Base-by-base conservation (phyloP, 768 basidiomycete genomes). In the Mycena latifolia region DNA sequence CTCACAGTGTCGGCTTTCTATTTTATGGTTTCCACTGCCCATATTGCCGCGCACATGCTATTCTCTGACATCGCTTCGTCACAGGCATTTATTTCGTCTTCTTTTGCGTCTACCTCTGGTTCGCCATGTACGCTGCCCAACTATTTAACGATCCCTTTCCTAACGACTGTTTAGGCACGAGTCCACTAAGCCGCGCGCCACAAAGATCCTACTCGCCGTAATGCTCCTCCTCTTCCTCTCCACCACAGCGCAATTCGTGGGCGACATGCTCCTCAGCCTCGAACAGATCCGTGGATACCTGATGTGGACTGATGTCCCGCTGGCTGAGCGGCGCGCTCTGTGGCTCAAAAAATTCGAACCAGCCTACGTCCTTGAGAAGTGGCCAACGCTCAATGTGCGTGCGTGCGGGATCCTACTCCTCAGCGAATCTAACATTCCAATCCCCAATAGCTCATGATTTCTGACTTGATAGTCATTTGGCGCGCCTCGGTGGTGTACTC, bases 391-490 rank as follows among this genome's bases (percentile, higher is more conserved):
- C 43, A 45, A 45, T 22, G 43, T 45, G n/a, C 43, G 43, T 45
- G 5, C 8, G 8, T 6, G 12, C n/a, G 18, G 43, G 4, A n/a
- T 45, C n/a, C 37, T 9, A 18, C 11, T 33, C 31, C 11, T 33
- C 31, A 5, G 20, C n/a, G 18, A 27, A 20, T 59, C 20, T 39
- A 28, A 9, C 29, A n/a, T n/a, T n/a, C 43, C 43, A 43, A 41
- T 39, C 17, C 54, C 6, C 15, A 28, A 55, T 39, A 66, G 65
- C 61, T 66, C 33, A 41, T 61, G 27, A 51, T 66, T 20, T 66
- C 65, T n/a, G 65, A 66, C 54, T 33, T 52, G 17, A 55, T 66
- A 27, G 65, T 66, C 5, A 51, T 66, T 17, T 66, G 65, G 65
- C 65, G 65, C 22, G 65, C 65, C 24, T 61, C 52, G 5, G 65